Conservation (phyloP, 345 rosid species). For the Nasturtium officinale region DNA sequence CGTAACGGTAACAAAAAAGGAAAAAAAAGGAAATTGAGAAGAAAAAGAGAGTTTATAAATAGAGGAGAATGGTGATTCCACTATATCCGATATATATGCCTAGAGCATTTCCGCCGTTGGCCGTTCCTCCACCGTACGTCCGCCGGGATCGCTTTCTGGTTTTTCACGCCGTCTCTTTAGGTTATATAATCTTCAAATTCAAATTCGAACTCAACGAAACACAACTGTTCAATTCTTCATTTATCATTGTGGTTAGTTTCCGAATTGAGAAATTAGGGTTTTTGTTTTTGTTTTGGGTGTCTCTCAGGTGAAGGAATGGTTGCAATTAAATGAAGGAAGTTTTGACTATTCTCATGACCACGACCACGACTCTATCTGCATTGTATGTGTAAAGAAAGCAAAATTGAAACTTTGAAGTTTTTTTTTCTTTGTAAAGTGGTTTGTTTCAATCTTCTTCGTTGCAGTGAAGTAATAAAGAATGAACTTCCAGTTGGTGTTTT, state of each 20-base stretch:
- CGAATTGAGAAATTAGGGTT: background rate
- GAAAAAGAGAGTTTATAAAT: no score
- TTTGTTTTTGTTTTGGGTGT: background rate
- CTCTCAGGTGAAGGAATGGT: conserved; percentile 91
- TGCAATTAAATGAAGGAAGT: conserved; percentile 63
- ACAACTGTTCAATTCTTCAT: background rate
- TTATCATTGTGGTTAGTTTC: background rate
- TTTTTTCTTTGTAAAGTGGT: background rate
- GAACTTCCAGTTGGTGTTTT: conserved; percentile 63
- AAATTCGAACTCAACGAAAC: background rate
- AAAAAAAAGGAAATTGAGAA: no score
- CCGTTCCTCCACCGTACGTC: no score
- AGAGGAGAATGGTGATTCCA: no score
- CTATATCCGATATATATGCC: no score
- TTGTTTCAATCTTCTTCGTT: conserved; percentile 18
- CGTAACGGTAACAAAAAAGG: no score
- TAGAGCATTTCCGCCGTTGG: no score
- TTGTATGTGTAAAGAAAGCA: conserved; percentile 45
- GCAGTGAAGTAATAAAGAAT: conserved; percentile 81
- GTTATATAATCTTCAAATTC: no score
- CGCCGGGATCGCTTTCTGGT: no score
- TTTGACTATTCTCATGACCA: conserved; percentile 74
- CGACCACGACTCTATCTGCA: conserved; percentile 67
- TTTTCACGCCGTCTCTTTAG: no score
- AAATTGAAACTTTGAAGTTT: background rate